phyloP scores from a whole-genome alignment of 805 yeast genomes.

The Wickerhamomyces kurtzmanii region DNA sequence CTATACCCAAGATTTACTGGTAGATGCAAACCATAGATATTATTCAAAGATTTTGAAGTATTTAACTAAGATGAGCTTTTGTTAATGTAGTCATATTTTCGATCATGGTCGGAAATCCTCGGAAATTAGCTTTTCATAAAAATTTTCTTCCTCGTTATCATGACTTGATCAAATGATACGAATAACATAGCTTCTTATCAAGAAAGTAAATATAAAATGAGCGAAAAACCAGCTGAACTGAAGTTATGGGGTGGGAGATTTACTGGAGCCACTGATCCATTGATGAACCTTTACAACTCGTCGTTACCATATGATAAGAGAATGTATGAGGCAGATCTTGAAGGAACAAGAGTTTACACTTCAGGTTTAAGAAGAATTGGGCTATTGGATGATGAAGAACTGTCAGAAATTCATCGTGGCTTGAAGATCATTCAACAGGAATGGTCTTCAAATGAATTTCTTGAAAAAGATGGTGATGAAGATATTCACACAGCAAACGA shows the following conservation, averaged over 20 bases:
- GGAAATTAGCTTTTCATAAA: no score
- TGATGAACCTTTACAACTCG: slow-evolving; percentile 96
- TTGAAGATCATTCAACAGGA: slow-evolving; percentile 61
- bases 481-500: slow-evolving; percentile 99
- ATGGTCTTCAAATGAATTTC: slow-evolving; percentile 67
- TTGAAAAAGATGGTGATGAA: slow-evolving; percentile 84
- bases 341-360: slow-evolving; percentile 91
- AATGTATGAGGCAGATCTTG: slow-evolving; percentile 91
- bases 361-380: slow-evolving; percentile 75
- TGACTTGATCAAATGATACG: no score
- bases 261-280: slow-evolving; percentile 94
- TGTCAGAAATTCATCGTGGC: slow-evolving; percentile 77
- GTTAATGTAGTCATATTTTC: no score
- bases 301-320: slow-evolving; percentile 91
- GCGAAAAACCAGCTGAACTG: slow-evolving; percentile 43
- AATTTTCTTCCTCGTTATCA: no score
- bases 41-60: no score
- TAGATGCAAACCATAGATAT: slow-evolving; percentile 90
- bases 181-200: no score
- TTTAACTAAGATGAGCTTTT: no score
- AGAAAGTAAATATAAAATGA: no score
- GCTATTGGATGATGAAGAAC: slow-evolving; percentile 62
- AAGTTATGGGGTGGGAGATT: slow-evolving; percentile 98
- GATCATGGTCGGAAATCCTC: no score
- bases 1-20: slow-evolving; percentile 97